phyloP scores from a whole-genome alignment of 495 filamentous ascomycete species.

The Aspergillus sclerotiicarbonarius region DNA sequence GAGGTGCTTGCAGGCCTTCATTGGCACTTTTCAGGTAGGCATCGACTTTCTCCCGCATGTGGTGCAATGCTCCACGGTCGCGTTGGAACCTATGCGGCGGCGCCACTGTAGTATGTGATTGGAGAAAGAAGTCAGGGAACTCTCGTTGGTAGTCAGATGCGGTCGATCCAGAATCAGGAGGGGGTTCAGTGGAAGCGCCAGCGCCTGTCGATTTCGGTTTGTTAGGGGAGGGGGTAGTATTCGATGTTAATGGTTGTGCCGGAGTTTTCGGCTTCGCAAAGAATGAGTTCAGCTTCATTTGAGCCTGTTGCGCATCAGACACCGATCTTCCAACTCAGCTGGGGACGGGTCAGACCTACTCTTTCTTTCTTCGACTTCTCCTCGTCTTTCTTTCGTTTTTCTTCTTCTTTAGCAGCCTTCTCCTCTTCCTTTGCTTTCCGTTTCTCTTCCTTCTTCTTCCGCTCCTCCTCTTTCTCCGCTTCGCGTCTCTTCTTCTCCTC shows the following conservation, averaged over 20 bases:
- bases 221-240: constrained; percentile 23
- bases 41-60: constrained; percentile 48
- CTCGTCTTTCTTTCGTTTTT: constrained; percentile 44
- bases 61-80: constrained; percentile 53
- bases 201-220: constrained; percentile 18
- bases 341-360: constrained; percentile 40
- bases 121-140: constrained; percentile 78
- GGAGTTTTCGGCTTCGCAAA: constrained; percentile 50
- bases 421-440: constrained; percentile 64
- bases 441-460: constrained; percentile 38
- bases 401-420: constrained; percentile 42
- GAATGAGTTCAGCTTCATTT: constrained; percentile 62
- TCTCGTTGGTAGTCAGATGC: constrained; percentile 63
- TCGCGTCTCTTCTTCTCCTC: constrained; percentile 37
- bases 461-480: constrained; percentile 30
- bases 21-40: constrained; percentile 34
- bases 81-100: constrained; percentile 49
- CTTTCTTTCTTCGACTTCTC: constrained; percentile 66
- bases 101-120: constrained; percentile 64
- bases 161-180: constrained; percentile 17
- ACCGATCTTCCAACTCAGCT: not conserved
- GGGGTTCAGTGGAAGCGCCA: constrained; percentile 11
- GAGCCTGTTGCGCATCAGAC: constrained; percentile 36
- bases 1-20: constrained; percentile 19
- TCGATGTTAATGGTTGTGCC: constrained; percentile 19